phyloP scores from a whole-genome alignment of 2,329 filamentous ascomycete genomes.

The Lecanicillium sp. region DNA sequence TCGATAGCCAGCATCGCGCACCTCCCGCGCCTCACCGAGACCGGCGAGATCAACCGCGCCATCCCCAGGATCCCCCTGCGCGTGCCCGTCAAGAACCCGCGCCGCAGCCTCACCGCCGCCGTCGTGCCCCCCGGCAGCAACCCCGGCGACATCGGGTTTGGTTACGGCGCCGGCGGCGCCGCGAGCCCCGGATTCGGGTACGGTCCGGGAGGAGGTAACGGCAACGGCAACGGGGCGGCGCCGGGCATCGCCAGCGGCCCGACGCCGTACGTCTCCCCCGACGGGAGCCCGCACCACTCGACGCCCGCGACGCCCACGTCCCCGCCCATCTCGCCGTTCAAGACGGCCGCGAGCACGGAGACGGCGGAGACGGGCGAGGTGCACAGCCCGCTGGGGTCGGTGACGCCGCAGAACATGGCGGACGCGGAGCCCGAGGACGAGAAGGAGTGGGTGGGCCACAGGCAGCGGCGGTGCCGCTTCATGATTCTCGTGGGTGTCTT shows the following conservation, averaged over 20 bases:
- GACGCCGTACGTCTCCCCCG: not conserved
- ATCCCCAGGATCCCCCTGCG: slow-evolving; percentile 23
- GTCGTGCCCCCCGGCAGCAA: not conserved
- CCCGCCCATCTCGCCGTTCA: slow-evolving; percentile 10
- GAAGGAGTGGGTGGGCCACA: slow-evolving; percentile 16
- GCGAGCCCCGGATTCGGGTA: too few species aligned
- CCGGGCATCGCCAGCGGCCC: not conserved
- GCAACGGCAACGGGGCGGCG: too few species aligned
- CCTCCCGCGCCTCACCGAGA: slow-evolving; percentile 34
- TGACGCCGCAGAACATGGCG: slow-evolving; percentile 10
- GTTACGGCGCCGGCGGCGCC: not conserved
- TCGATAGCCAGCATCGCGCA: slow-evolving; percentile 23
- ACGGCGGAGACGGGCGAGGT: slow-evolving; percentile 9
- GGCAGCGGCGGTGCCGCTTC: slow-evolving; percentile 10
- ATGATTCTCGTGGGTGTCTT: slow-evolving; percentile 15
- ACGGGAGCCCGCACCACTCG: not conserved
- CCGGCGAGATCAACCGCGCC: slow-evolving; percentile 23
- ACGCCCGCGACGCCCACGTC: slow-evolving; percentile 1
- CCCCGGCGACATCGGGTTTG: not conserved
- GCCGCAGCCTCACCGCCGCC: slow-evolving; percentile 19
- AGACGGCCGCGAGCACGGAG: slow-evolving; percentile 17
- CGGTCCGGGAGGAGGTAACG: too few species aligned
- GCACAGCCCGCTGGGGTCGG: not conserved
- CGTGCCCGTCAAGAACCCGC: slow-evolving; percentile 25
- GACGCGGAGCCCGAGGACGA: slow-evolving; percentile 9